A percentile compares a stretch with the other conserved stretches of the same genome.
phyloP scores from a whole-genome alignment of 345 rosid species.

The Microthlaspi erraticum region DNA sequence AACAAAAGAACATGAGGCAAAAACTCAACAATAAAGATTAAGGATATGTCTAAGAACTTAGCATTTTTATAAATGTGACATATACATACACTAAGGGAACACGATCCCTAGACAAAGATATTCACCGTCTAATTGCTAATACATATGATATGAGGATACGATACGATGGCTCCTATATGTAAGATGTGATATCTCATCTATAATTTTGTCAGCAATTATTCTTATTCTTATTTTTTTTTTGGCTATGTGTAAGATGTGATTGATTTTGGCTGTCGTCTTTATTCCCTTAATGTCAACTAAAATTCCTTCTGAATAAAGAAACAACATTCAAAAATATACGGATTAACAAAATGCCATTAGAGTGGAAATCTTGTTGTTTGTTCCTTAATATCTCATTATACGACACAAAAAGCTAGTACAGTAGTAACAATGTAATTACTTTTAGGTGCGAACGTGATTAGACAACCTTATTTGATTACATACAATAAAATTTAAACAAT shows the following conservation, averaged over 20 bases:
- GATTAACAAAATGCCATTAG: slow-evolving; percentile 12
- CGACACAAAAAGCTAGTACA: no score
- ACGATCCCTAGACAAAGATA: slow-evolving; percentile 33
- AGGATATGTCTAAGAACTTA: not conserved
- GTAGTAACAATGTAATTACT: no score
- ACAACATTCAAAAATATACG: slow-evolving; percentile 24
- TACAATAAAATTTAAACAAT: not conserved
- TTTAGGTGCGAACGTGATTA: not conserved
- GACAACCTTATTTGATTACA: slow-evolving; percentile 2
- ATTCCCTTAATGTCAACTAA: slow-evolving; percentile 32
- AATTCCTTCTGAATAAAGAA: slow-evolving; percentile 30
- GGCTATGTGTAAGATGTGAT: slow-evolving; percentile 27
- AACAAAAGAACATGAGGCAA: not conserved
- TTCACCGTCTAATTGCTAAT: slow-evolving; percentile 6
- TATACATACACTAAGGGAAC: slow-evolving; percentile 33
- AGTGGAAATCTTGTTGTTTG: slow-evolving; percentile 23
- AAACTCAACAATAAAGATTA: not conserved
- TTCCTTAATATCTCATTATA: slow-evolving; percentile 20
- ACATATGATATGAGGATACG: slow-evolving; percentile 33
- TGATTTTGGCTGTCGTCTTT: slow-evolving; percentile 11
- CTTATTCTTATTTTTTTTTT: slow-evolving; percentile 18
- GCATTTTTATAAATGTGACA: not conserved
- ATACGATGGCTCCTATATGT: slow-evolving; percentile 27
- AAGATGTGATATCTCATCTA: slow-evolving; percentile 34
- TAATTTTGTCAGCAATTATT: slow-evolving; percentile 2